phyloP scores from a whole-genome alignment of 257 asterid genomes.

The Solanum chmielewskii region DNA sequence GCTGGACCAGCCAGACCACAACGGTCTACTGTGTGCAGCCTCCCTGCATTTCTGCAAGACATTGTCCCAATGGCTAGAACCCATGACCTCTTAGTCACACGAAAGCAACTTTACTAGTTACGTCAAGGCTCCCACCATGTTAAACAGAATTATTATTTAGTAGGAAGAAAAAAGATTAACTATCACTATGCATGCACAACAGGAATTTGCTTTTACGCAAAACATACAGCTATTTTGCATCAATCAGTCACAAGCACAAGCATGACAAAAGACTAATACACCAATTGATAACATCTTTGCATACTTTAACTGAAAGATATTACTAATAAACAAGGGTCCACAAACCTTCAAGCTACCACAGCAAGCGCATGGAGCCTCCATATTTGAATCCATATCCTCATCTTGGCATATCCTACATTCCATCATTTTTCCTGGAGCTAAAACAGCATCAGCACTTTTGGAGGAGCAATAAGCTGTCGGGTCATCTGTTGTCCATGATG shows the following conservation, averaged over 20 bases:
- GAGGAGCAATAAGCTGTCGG: conserved; percentile 17
- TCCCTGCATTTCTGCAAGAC: background rate
- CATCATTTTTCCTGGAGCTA: conserved; percentile 49
- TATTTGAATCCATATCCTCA: conserved; percentile 68
- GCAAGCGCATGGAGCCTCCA: conserved; percentile 97
- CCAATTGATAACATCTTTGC: background rate
- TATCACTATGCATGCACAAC: background rate
- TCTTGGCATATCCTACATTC: conserved; percentile 99
- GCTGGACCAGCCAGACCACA: background rate
- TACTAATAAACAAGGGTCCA: background rate
- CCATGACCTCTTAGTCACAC: background rate
- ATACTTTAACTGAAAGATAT: background rate
- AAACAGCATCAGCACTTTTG: conserved; percentile 24
- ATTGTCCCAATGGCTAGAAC: background rate
- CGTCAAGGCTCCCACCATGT: background rate
- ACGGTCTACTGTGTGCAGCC: background rate
- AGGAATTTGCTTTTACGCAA: background rate
- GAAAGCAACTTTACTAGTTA: background rate
- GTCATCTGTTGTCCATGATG: conserved; percentile 16
- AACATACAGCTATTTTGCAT: too few relatives aligned
- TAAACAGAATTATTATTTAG: background rate
- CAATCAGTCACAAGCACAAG: background rate
- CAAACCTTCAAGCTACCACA: conserved; percentile 92
- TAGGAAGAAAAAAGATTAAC: background rate
- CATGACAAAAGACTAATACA: background rate